A percentile compares a stretch with the other conserved stretches of the same genome.
phyloP scores from a whole-genome alignment of 2,329 filamentous ascomycete genomes.

The Ascochyta fabae region DNA sequence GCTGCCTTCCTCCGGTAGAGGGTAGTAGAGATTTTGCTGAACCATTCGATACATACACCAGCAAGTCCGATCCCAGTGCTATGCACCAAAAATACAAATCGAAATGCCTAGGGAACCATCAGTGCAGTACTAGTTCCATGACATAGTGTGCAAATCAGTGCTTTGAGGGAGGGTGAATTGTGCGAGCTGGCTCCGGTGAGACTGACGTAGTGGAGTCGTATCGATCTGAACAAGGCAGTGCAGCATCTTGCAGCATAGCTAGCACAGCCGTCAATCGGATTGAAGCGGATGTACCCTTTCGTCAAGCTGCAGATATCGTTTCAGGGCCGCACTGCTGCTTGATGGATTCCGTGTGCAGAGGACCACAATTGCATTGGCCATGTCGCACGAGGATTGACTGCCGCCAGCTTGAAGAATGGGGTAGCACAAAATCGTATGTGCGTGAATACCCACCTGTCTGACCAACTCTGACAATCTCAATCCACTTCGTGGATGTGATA shows the following conservation, averaged over 20 bases:
- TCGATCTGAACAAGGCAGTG: background rate
- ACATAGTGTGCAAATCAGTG: background rate
- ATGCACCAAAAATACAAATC: background rate
- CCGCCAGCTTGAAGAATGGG: background rate
- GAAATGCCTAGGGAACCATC: too few relatives aligned
- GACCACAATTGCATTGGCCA: background rate
- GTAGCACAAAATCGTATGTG: constrained; percentile 2
- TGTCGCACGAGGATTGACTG: background rate
- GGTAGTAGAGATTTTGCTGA: background rate
- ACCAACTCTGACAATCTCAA: background rate
- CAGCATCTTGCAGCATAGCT: constrained; percentile 6
- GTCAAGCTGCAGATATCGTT: background rate
- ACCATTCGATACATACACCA: background rate
- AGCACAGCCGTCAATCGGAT: background rate
- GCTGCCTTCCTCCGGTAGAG: background rate
- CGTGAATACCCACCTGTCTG: background rate
- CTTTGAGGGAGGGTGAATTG: background rate
- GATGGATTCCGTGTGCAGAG: background rate
- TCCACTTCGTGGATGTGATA: background rate
- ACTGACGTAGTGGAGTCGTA: background rate
- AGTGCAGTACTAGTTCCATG: background rate
- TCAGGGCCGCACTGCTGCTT: background rate
- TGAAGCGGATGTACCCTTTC: background rate
- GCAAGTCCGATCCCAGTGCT: background rate
- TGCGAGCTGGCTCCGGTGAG: background rate